Evolutionary conservation across 495 filamentous ascomycete genomes (phyloP).

Genomic region (Trichocladium uniseriatum): DNA sequence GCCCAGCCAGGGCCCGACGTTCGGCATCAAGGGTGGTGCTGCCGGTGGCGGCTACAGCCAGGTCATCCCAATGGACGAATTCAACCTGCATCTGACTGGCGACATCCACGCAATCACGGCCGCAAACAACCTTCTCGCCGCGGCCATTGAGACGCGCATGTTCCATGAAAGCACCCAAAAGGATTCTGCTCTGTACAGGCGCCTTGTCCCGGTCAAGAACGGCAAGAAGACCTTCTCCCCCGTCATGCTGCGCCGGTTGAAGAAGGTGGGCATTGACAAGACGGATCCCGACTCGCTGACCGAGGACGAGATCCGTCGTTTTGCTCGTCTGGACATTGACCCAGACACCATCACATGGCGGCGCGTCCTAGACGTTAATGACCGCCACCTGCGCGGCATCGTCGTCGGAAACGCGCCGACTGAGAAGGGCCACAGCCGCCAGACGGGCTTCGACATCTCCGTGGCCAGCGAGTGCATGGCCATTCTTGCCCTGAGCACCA

Average conservation of each 20-base stretch:
- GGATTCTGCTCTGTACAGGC: conserved; percentile 78
- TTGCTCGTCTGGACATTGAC: conserved; percentile 91
- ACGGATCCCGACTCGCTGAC: conserved; percentile 85
- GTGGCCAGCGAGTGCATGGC: conserved; percentile 98
- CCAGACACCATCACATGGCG: conserved; percentile 96
- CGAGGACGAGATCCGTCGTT: conserved; percentile 74
- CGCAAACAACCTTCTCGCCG: conserved; percentile 96
- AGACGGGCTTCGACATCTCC: conserved; percentile 94
- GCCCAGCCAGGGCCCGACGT: conserved; percentile 93
- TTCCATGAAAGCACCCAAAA: conserved; percentile 96
- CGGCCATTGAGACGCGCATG: conserved; percentile 95
- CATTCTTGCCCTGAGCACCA: conserved; percentile 86
- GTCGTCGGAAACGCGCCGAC: conserved; percentile 80
- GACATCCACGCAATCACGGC: conserved; percentile 97
- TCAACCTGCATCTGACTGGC: conserved; percentile 94
- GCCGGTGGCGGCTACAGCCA: conserved; percentile 97
- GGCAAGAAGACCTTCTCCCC: conserved; percentile 79
- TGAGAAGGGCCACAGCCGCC: conserved; percentile 74
- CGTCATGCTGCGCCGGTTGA: conserved; percentile 82
- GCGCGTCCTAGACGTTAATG: conserved; percentile 93
- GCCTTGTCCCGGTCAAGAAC: conserved; percentile 82
- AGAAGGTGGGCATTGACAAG: conserved; percentile 93
- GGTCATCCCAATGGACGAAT: conserved; percentile 99
- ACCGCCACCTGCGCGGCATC: conserved; percentile 81
- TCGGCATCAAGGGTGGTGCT: conserved; percentile 97